Conservation (phyloP, 495 filamentous ascomycete species). For the Thermothielavioides terrestris region DNA sequence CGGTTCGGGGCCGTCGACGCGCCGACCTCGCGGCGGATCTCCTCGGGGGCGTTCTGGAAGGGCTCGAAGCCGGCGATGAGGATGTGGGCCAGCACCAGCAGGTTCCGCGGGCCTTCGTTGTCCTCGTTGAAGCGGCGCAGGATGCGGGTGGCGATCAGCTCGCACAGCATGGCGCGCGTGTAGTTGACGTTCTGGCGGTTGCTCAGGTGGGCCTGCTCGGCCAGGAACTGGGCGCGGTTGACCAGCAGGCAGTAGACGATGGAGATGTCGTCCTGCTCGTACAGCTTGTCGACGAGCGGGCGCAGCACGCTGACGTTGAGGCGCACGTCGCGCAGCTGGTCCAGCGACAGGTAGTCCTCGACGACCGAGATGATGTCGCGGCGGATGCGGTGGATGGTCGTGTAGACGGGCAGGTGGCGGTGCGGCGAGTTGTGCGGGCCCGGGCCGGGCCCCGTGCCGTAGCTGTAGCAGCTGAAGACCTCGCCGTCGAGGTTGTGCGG, state of each 20-base stretch:
- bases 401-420: constrained; percentile 43
- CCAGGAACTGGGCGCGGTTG: constrained; percentile 59
- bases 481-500: constrained; percentile 19
- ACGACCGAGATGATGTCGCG: constrained; percentile 44
- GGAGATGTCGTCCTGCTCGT: constrained; percentile 59
- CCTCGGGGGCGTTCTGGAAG: constrained; percentile 57
- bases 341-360: constrained; percentile 48
- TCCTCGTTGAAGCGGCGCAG: constrained; percentile 61
- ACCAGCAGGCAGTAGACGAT: constrained; percentile 63
- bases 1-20: constrained; percentile 44
- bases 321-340: constrained; percentile 58
- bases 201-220: constrained; percentile 54
- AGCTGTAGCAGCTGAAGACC: constrained; percentile 19
- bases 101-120: constrained; percentile 46
- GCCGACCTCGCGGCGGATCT: constrained; percentile 43
- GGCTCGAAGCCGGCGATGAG: constrained; percentile 65
- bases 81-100: constrained; percentile 61
- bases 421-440: constrained; percentile 25
- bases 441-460: constrained; percentile 13
- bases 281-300: constrained; percentile 61
- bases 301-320: constrained; percentile 63
- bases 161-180: constrained; percentile 58
- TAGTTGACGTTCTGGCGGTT: constrained; percentile 63
- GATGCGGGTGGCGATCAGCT: constrained; percentile 57
- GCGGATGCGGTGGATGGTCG: constrained; percentile 44